A percentile compares a stretch with the other conserved stretches of the same genome.
Conservation (phyloP, 139 green algal genomes). For the Tetraselmis striata region DNA sequence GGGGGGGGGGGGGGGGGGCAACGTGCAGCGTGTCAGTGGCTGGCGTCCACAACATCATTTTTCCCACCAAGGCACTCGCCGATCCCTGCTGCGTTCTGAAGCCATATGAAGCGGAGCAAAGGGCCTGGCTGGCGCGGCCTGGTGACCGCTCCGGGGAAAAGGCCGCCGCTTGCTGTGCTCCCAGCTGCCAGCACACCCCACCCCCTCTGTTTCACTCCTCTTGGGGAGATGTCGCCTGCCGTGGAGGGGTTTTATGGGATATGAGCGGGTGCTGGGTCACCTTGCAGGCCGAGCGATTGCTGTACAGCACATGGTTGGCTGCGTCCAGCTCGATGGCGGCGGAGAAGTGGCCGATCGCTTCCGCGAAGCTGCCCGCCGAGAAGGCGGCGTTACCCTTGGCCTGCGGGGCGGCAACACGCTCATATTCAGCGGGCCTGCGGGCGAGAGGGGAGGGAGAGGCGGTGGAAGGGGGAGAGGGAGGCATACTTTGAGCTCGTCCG, state of each 20-base stretch:
- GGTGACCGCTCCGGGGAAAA: no score
- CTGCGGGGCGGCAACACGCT: slow-evolving; percentile 36
- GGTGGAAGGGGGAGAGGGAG: not conserved
- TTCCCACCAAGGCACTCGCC: no score
- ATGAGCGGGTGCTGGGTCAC: slow-evolving; percentile 39
- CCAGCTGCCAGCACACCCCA: no score
- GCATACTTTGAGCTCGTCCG: not conserved
- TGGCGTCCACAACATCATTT: no score
- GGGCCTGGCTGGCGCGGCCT: no score
- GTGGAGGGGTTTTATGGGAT: no score
- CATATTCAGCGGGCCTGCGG: not conserved
- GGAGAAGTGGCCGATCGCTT: slow-evolving; percentile 80
- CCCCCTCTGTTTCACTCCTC: no score
- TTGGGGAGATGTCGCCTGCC: no score
- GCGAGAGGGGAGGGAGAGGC: not conserved
- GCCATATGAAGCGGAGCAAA: no score
- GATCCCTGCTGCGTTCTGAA: no score
- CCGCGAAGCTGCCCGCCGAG: slow-evolving; percentile 60
- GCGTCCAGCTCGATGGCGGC: slow-evolving; percentile 72
- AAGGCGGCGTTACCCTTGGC: slow-evolving; percentile 92
- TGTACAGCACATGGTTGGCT: slow-evolving; percentile 92
- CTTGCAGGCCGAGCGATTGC: slow-evolving; percentile 82
- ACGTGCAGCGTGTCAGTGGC: not conserved
- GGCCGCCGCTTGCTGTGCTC: no score
- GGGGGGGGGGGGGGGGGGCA: no score